Evolutionary conservation across 108 stramenopile genomes (phyloP), one percentile per base, ranked within the genome.

Genomic region (Chaetoceros tenuissimus): DNA sequence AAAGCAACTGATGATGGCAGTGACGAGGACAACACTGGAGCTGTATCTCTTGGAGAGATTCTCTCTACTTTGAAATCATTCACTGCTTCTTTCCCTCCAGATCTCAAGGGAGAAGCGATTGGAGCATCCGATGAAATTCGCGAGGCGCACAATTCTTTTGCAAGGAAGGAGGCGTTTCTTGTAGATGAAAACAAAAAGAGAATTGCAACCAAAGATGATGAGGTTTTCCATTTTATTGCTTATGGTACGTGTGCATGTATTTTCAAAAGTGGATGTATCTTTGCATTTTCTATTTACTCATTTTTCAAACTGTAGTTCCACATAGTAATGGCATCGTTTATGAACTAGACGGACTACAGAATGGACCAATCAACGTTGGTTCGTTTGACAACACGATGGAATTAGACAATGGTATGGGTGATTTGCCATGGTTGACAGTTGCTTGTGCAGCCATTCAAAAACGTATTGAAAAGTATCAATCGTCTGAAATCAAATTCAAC

Each of bases 171-270:
- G 64, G 86, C 95, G 20, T 94, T 96, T 64, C 50, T 94, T 28
- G 54, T 60, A 31, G 94, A 94, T 48, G 83, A 73, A 18, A 62
- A 65, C 25, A 57, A 57, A 7, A 75, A 68, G 22, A 57, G 75
- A 44, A 50, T 53, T 3, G 74, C 78, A 5, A 78, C 72, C 3
- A 59, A 68, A 1, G 74, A 85, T 22, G 94, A 92, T 59, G 94
- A 98, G 57, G 95, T 88, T 40, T 97, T 91, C 67, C 97, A 98
- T 63, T 98, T 96, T 72, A 75, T 98, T 10, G 94, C 95, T 13
- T 98, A 93, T 63, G 71, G 95, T 30, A 95, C 95, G 3, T 52
- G n/a, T n/a, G n/a, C n/a, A n/a, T n/a, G n/a, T 51, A n/a, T n/a
- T n/a, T n/a, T n/a, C n/a, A n/a, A n/a, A n/a, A n/a, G n/a, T n/a